Base-by-base conservation (phyloP, 2,329 filamentous ascomycete genomes). In the Anthostomella pinea region DNA sequence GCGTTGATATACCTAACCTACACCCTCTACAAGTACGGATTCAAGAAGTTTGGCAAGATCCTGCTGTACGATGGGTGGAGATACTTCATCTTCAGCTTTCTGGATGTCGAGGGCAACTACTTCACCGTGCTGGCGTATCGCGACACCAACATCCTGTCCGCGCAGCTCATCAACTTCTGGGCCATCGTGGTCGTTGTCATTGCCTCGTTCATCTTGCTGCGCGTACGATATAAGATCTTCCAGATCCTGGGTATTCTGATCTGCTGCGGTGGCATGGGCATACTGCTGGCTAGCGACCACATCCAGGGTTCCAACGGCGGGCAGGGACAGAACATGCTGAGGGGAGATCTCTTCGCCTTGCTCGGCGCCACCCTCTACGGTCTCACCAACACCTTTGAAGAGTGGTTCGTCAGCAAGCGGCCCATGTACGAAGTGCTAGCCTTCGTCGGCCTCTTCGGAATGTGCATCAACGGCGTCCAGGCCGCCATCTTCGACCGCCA, bases 81-180 rank as follows among this genome's bases (percentile, higher is more conserved):
- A 66, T 97, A 94, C 68, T 76, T 95, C 54, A 87, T 96, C 63
- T 79, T 98, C 43, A 81, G 86, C 34, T 96, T 97, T 64, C 77
- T 93, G 52, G 93, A 98, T 59, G 91, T 97, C 32, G 79, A 96
- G 66, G 93, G 93, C 44, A 98, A 98, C 68, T 98, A 96, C 72
- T 97, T 97, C 61, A 90, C 90, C 55, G 91, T 98, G 33, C 75
- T 96, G 32, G 93, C 91, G 5, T 98, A 97, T 69, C 77, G 85
- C 41, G 81, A 94, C 71, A 95, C 91, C 36, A 96, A 90, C 56
- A 84, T 96, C 52, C 75, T 97, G 31, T 93, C 85, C 14, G 89
- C 89, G 11, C 90, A 97, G 72, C 77, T 98, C 34, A 88, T 98
- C 68, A 96, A 96, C 73, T 97, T 97, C 69, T 97, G 91, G 91